A percentile compares a stretch with the other conserved stretches of the same genome.
Evolutionary conservation across 768 basidiomycete genomes (phyloP).

Genomic region (Russula earlei): DNA sequence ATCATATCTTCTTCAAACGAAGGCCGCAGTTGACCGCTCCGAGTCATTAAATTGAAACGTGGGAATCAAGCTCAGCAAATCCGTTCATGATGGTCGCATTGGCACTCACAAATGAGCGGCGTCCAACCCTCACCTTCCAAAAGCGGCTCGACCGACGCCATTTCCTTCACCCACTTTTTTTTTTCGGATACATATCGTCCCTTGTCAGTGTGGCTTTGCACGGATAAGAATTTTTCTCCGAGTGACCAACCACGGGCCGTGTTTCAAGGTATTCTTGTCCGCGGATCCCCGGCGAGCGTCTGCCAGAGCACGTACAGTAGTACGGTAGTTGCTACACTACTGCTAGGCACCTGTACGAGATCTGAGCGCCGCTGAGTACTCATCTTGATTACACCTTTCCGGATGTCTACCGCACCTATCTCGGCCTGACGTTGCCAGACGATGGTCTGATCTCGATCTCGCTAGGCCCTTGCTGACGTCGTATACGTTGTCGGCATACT

Average conservation of each 20-base stretch:
- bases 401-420: neutral
- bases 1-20: neutral
- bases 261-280: constrained; percentile 8
- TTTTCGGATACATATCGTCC: neutral
- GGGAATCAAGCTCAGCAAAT: constrained; percentile 2
- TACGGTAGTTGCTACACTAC: neutral
- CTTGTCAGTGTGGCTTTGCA: neutral
- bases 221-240: neutral
- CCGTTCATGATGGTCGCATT: constrained; percentile 5
- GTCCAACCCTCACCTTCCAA: neutral
- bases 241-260: constrained; percentile 1
- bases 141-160: neutral
- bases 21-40: neutral
- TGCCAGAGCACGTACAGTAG: neutral
- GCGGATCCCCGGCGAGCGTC: constrained; percentile 8
- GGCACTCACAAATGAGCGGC: neutral
- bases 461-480: neutral
- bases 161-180: neutral
- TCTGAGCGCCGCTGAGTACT: neutral
- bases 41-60: constrained; percentile 1
- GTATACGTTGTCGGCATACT: neutral
- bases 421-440: neutral
- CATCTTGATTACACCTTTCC: neutral
- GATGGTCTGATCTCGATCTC: neutral
- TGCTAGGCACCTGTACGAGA: neutral